phyloP scores from a whole-genome alignment of 805 yeast species.

The Grigorovia transvaalensis region DNA sequence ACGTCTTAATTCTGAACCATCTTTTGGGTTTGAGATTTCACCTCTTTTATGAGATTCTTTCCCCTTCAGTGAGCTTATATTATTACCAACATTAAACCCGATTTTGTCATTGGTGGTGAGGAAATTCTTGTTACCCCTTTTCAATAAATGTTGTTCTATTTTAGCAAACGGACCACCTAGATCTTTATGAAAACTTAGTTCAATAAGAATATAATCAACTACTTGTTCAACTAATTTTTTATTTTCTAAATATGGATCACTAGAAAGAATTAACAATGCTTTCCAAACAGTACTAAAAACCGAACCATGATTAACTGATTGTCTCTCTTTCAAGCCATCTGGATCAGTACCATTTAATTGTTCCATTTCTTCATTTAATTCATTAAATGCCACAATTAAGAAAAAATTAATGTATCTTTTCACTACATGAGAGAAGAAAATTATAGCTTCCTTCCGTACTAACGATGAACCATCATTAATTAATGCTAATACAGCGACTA shows the following conservation, averaged over 20 bases:
- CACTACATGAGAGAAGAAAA: slow-evolving; percentile 67
- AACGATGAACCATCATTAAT: slow-evolving; percentile 83
- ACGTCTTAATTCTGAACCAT: not conserved
- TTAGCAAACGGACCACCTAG: slow-evolving; percentile 55
- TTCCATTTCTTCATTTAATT: slow-evolving; percentile 69
- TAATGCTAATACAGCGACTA: slow-evolving; percentile 54
- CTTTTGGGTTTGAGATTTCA: not conserved
- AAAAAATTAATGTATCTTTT: slow-evolving; percentile 62
- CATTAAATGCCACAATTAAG: slow-evolving; percentile 76
- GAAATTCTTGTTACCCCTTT: slow-evolving; percentile 30
- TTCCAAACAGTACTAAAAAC: slow-evolving; percentile 83
- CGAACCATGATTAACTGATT: slow-evolving; percentile 77
- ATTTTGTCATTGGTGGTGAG: slow-evolving; percentile 5
- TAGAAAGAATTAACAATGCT: slow-evolving; percentile 63
- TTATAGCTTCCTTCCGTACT: slow-evolving; percentile 76
- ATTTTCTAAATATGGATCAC: slow-evolving; percentile 83
- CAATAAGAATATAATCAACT: slow-evolving; percentile 60
- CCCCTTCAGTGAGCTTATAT: not conserved
- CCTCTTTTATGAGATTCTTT: slow-evolving; percentile 1
- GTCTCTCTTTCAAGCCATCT: slow-evolving; percentile 33
- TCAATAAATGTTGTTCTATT: slow-evolving; percentile 53
- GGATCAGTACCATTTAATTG: slow-evolving; percentile 36
- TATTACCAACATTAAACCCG: slow-evolving; percentile 3
- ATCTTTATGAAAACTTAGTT: slow-evolving; percentile 41
- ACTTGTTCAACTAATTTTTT: slow-evolving; percentile 59